Evolutionary conservation across 2,329 filamentous ascomycete species (phyloP), one percentile per base, ranked within the genome.

Genomic region (Pleoardoris graminearum): DNA sequence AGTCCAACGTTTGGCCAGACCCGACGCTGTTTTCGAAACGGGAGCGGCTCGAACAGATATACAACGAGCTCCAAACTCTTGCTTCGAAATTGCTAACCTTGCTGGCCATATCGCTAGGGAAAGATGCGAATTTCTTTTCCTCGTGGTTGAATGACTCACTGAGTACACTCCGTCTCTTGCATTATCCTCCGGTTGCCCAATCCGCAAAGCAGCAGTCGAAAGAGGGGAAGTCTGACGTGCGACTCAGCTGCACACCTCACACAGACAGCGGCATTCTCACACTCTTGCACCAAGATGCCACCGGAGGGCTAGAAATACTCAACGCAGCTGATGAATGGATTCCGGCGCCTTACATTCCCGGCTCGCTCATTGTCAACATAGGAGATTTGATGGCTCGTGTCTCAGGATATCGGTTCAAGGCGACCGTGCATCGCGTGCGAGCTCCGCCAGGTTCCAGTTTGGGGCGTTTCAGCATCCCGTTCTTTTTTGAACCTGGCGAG

Each of bases 261-360:
- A 73, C 74, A 0, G 78, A 80, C 61, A 77, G 72, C 46, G 77
- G 77, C 1, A 77, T 79, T 50, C 67, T 80, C 17, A 80, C 78
- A 1, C 66, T 81, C 2, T 67, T 80, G 14, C 75, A 79, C 56
- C 77, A 80, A 63, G 78, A 79, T 59, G 57, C 67, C 4, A 77
- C 76, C 1, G 76, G 76, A 19, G 79, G 77, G 0, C 67, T 81
- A 3, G 77, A 81, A 61, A 77, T 80, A 1, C 69, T 72, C 36
- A 76, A 79, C 51, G 70, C 71, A 3, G 62, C 68, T 6, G 74
- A 72, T 1, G 56, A 72, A 17, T 80, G 77, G 74, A 67, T 79
- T 10, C 50, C 71, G 1, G 77, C 75, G 5, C 73, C 75, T 1
- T 75, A 75, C 48, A 61, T 79, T 3, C 69, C 72, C 0, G 71